phyloP scores from a whole-genome alignment of 2,329 filamentous ascomycete species.

The Myriosclerotinia scirpicola region DNA sequence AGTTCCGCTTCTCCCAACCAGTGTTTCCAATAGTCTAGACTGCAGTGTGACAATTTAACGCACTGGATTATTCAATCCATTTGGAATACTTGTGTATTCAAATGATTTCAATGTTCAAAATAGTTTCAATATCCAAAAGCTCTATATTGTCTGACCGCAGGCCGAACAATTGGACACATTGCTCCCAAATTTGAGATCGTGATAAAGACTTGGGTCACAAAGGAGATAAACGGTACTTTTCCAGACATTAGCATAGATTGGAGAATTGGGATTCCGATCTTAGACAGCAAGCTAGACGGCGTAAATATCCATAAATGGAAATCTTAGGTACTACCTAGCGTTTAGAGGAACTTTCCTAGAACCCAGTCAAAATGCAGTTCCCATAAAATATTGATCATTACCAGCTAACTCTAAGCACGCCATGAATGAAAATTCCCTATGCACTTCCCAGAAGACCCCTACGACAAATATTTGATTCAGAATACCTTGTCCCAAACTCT shows the following conservation, averaged over 20 bases:
- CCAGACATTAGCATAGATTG: not conserved
- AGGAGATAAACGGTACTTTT: not conserved
- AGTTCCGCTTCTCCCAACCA: too few species aligned
- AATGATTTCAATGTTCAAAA: too few species aligned
- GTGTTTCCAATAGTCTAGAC: not conserved
- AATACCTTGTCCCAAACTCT: constrained; percentile 16
- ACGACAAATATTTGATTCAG: not conserved
- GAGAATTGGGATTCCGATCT: not conserved
- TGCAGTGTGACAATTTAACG: too few species aligned
- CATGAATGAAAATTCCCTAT: not conserved
- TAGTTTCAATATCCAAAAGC: too few species aligned
- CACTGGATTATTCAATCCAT: too few species aligned
- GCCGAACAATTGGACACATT: not conserved
- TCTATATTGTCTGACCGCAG: too few species aligned
- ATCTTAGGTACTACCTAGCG: not conserved
- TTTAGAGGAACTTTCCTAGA: not conserved
- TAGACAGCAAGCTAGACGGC: too few species aligned
- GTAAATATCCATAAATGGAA: not conserved
- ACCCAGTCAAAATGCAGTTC: not conserved
- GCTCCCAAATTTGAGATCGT: not conserved
- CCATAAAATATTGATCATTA: not conserved
- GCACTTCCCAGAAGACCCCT: not conserved
- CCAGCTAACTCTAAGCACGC: not conserved
- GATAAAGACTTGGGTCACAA: not conserved
- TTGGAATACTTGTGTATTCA: too few species aligned